Evolutionary conservation across 805 yeast species (phyloP).

Genomic region (Scheffersomyces ergatensis): DNA sequence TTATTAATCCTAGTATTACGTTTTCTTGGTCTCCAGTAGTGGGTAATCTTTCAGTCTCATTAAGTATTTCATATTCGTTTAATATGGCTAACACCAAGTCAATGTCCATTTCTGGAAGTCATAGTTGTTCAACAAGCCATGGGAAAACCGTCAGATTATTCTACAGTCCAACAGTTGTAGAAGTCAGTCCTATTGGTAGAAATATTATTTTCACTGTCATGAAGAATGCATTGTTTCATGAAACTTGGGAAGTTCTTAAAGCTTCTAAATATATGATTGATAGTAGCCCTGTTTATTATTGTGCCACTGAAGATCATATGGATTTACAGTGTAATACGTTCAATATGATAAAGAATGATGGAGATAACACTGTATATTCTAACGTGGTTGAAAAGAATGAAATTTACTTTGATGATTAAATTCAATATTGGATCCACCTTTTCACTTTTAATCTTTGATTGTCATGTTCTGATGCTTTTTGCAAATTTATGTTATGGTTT

Average conservation of each 20-base stretch:
- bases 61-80: too few species aligned
- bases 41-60: not conserved
- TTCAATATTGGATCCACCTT: too few species aligned
- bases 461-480: too few species aligned
- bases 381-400: too few species aligned
- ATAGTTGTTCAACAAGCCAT: slow-evolving; percentile 10
- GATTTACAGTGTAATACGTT: slow-evolving; percentile 12
- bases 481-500: too few species aligned
- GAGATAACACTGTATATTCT: too few species aligned
- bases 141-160: slow-evolving; percentile 15
- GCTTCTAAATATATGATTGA: slow-evolving; percentile 8
- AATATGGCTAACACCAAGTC: too few species aligned
- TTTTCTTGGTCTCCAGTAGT: not conserved
- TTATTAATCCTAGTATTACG: not conserved
- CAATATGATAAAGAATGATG: not conserved
- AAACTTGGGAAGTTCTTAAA: slow-evolving; percentile 8
- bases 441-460: too few species aligned
- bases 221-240: slow-evolving; percentile 2
- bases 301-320: slow-evolving; percentile 13
- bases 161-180: slow-evolving; percentile 11
- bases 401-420: too few species aligned
- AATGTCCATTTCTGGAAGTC: slow-evolving; percentile 10
- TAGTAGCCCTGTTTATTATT: slow-evolving; percentile 13
- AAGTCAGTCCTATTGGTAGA: slow-evolving; percentile 7
- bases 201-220: slow-evolving; percentile 5